A percentile compares a stretch with the other conserved stretches of the same genome.
phyloP scores from a whole-genome alignment of 257 asterid species.

The Rubia yunnanensis region DNA sequence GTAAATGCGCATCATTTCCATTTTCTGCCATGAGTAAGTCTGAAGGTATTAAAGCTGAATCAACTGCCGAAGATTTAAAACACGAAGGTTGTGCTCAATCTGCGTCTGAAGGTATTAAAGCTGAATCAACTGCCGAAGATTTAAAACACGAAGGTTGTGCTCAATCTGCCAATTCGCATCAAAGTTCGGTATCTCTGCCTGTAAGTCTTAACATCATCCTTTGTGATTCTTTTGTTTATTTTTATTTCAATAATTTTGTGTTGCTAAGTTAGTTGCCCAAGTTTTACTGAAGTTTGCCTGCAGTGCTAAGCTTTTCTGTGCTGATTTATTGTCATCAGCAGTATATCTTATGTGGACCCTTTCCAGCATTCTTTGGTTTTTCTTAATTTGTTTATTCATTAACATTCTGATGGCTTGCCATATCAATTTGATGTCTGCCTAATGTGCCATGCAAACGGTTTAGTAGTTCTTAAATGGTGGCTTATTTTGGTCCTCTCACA shows the following conservation, averaged over 20 bases:
- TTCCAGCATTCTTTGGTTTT: not conserved
- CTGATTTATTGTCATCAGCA: not conserved
- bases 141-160: slow-evolving; percentile 19
- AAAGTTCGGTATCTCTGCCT: slow-evolving; percentile 50
- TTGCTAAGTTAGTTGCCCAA: not conserved
- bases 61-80: slow-evolving; percentile 16
- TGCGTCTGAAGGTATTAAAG: slow-evolving; percentile 23
- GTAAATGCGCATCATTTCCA: slow-evolving; percentile 49
- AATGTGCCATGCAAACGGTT: not conserved
- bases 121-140: slow-evolving; percentile 16
- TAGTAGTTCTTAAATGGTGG: not conserved
- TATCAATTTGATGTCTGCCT: not conserved
- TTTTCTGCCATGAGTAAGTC: slow-evolving; percentile 22
- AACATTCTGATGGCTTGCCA: not conserved
- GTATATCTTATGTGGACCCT: not conserved
- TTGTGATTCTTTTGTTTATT: not conserved
- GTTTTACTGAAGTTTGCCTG: not conserved
- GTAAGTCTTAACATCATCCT: slow-evolving; percentile 42
- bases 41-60: slow-evolving; percentile 20
- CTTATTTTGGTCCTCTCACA: not conserved
- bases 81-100: slow-evolving; percentile 22
- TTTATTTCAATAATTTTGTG: not conserved
- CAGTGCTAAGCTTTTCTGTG: not conserved
- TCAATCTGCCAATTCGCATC: slow-evolving; percentile 20
- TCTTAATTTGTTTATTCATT: not conserved